A percentile compares a stretch with the other conserved stretches of the same genome.
Evolutionary conservation across 1,139 yeast species (phyloP).

Genomic region (Blastobotrys serpentis): DNA sequence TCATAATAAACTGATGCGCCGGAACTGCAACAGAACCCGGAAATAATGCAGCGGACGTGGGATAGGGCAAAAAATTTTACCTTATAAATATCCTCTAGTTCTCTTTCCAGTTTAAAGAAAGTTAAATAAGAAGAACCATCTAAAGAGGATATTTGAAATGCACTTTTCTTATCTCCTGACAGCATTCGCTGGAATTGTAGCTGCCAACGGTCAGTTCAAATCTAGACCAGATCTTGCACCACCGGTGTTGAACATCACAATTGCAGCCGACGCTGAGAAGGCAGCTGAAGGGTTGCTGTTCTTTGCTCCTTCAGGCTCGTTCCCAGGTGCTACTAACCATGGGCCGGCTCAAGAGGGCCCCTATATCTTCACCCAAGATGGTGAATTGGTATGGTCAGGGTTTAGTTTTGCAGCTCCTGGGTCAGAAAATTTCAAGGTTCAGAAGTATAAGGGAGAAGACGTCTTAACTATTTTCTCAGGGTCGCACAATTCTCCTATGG

Average conservation of each 20-base stretch:
- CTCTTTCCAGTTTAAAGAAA: no score
- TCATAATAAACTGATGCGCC: no score
- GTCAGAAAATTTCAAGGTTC: slow-evolving; percentile 19
- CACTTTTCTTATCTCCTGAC: neutral
- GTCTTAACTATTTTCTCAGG: slow-evolving; percentile 17
- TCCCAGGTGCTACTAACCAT: slow-evolving; percentile 9
- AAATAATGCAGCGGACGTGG: no score
- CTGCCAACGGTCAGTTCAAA: slow-evolving; percentile 8
- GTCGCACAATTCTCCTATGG: slow-evolving; percentile 18
- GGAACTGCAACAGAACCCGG: no score
- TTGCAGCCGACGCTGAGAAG: neutral
- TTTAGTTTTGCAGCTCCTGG: slow-evolving; percentile 17
- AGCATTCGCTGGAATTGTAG: neutral
- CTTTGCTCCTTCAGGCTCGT: slow-evolving; percentile 18
- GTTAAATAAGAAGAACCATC: no score
- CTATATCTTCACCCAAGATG: slow-evolving; percentile 19
- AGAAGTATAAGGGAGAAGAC: slow-evolving; percentile 12
- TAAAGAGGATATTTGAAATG: no score
- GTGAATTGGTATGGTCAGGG: slow-evolving; percentile 23
- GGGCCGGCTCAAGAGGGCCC: slow-evolving; percentile 17
- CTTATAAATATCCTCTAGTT: no score
- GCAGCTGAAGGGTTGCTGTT: slow-evolving; percentile 13
- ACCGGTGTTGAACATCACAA: slow-evolving; percentile 18
- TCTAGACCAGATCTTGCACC: slow-evolving; percentile 23
- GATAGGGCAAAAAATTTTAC: no score